phyloP scores from a whole-genome alignment of 768 basidiomycete species.

The Filobasidium wieringae region DNA sequence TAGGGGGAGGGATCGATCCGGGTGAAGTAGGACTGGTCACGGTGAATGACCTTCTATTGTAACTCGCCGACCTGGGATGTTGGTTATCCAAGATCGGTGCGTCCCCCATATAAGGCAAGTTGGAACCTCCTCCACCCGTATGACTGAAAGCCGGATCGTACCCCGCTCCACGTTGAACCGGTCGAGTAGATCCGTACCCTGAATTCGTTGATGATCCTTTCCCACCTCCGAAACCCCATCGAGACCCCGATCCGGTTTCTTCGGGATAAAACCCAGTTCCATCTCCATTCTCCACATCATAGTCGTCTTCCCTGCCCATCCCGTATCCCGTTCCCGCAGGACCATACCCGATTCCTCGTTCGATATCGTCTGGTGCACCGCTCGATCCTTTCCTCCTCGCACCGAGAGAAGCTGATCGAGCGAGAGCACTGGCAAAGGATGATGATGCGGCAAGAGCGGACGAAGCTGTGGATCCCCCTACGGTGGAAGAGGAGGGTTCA shows the following conservation, averaged over 20 bases:
- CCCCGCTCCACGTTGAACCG: background rate
- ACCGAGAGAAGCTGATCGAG: conserved; percentile 31
- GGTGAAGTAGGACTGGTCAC: background rate
- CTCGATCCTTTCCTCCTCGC: conserved; percentile 30
- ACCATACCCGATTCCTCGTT: conserved; percentile 22
- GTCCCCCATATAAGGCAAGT: background rate
- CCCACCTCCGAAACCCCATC: background rate
- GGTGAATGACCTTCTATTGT: background rate
- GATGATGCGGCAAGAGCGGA: background rate
- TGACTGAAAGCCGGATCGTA: conserved; percentile 1
- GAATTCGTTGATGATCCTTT: background rate
- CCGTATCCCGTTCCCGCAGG: background rate
- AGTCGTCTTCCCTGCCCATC: background rate
- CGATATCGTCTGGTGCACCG: conserved; percentile 34
- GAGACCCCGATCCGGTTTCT: background rate
- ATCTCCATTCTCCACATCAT: conserved; percentile 5
- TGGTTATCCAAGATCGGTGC: background rate
- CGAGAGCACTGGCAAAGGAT: conserved; percentile 17
- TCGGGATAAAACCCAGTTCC: background rate
- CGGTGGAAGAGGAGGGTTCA: conserved; percentile 7
- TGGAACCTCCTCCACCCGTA: background rate
- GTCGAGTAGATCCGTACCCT: conserved; percentile 2
- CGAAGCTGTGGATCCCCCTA: background rate
- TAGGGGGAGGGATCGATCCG: background rate
- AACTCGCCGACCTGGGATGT: background rate